These are phyloP conservation scores for Vishniacozyma victoriae DNA, from an alignment of 768 basidiomycete species.

Conservation along the genomic window DNA sequence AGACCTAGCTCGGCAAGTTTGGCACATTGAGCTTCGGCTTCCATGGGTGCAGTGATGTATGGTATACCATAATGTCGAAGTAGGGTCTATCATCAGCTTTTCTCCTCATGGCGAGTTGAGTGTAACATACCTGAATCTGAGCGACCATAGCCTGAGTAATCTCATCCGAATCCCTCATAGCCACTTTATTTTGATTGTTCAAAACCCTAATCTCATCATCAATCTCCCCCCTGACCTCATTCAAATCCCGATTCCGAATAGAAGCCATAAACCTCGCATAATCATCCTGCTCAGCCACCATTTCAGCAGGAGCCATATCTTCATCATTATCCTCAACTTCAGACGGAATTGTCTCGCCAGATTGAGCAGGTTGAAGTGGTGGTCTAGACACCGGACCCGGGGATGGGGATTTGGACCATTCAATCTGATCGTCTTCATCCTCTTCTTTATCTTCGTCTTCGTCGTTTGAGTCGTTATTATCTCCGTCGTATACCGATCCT, in stretches of 20 bases:
- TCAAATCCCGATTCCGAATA: conserved; percentile 78
- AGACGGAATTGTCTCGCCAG: conserved; percentile 52
- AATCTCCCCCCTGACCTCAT: conserved; percentile 76
- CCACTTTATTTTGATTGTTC: conserved; percentile 75
- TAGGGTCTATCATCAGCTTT: conserved; percentile 58
- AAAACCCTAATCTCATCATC: conserved; percentile 81
- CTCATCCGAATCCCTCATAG: conserved; percentile 90
- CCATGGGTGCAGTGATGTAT: conserved; percentile 97
- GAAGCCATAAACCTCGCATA: conserved; percentile 89
- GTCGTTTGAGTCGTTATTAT: conserved; percentile 11
- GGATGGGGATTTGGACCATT: conserved; percentile 50
- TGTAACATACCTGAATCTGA: conserved; percentile 60
- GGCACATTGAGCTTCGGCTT: conserved; percentile 98
- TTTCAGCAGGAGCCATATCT: conserved; percentile 59
- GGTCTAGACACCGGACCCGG: conserved; percentile 34
- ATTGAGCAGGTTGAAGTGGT: conserved; percentile 45
- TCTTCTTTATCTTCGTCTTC: conserved; percentile 11
- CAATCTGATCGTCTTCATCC: conserved; percentile 39
- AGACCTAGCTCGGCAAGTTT: conserved; percentile 75
- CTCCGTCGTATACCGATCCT: background rate
- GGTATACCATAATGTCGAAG: conserved; percentile 92
- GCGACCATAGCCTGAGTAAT: conserved; percentile 90
- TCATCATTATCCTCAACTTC: conserved; percentile 71
- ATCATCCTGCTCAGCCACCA: conserved; percentile 54
- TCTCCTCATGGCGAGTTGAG: conserved; percentile 53